A percentile compares a stretch with the other conserved stretches of the same genome.
Evolutionary conservation across 2,329 filamentous ascomycete genomes (phyloP).

Genomic region (Hymenoscyphus repandus): DNA sequence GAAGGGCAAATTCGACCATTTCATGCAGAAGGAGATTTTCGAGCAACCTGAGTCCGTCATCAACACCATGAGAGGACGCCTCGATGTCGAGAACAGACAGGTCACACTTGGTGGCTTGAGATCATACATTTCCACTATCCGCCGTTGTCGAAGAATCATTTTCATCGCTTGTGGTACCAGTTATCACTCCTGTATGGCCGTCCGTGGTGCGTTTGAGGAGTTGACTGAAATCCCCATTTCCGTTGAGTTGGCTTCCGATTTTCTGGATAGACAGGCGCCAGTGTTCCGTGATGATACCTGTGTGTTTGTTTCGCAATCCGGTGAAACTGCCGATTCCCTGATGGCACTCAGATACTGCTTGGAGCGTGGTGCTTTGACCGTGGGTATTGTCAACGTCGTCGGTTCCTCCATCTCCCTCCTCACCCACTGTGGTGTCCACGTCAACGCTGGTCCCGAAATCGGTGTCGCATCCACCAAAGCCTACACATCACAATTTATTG

Average conservation of each 20-base stretch:
- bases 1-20: conserved; percentile 99
- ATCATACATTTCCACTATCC: conserved; percentile 94
- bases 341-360: conserved; percentile 97
- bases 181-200: conserved; percentile 99
- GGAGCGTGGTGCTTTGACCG: conserved; percentile 93
- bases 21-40: conserved; percentile 99
- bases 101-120: conserved; percentile 94
- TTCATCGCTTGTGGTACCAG: conserved; percentile 99
- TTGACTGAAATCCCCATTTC: conserved; percentile 96
- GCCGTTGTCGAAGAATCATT: conserved; percentile 93
- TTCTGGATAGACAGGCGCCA: conserved; percentile 91
- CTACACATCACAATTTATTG: conserved; percentile 98
- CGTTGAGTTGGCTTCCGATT: conserved; percentile 95
- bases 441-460: conserved; percentile 97
- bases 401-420: conserved; percentile 98
- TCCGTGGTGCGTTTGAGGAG: conserved; percentile 96
- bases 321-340: conserved; percentile 95
- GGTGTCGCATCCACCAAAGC: conserved; percentile 99
- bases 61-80: conserved; percentile 99
- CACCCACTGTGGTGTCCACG: conserved; percentile 99
- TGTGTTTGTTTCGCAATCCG: conserved; percentile 97
- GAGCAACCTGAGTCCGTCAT: conserved; percentile 99
- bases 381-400: conserved; percentile 97
- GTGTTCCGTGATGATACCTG: conserved; percentile 99
- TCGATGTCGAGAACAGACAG: conserved; percentile 88